phyloP scores from a whole-genome alignment of 345 rosid species.

The Salix arbutifolia region DNA sequence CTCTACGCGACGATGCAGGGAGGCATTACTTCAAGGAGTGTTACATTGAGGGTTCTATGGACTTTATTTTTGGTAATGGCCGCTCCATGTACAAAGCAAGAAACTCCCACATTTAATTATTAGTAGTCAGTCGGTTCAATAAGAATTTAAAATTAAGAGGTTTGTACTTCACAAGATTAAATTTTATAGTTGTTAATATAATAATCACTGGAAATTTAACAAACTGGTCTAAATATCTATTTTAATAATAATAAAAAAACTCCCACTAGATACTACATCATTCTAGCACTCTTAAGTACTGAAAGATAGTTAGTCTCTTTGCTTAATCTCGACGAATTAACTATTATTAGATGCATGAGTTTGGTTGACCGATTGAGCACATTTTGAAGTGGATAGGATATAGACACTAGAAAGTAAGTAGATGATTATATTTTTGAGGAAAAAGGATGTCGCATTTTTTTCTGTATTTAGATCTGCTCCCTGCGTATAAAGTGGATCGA shows the following conservation, averaged over 20 bases:
- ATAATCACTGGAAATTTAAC: too few species aligned
- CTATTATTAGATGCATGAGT: neutral
- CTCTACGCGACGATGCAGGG: constrained; percentile 90
- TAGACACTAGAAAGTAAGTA: neutral
- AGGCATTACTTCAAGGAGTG: constrained; percentile 90
- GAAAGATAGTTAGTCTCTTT: neutral
- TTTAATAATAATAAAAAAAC: too few species aligned
- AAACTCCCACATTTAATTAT: too few species aligned
- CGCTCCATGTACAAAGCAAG: constrained; percentile 87
- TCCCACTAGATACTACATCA: too few species aligned
- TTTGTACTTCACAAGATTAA: too few species aligned
- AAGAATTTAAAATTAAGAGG: too few species aligned
- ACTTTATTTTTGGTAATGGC: constrained; percentile 94
- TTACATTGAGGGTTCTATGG: constrained; percentile 89
- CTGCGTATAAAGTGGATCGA: neutral
- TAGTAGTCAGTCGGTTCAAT: too few species aligned
- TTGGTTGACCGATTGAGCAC: too few species aligned
- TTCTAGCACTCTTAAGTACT: neutral
- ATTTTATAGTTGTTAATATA: too few species aligned
- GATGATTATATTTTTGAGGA: neutral
- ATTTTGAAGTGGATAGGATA: too few species aligned
- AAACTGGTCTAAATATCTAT: accelerated
- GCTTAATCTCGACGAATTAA: too few species aligned
- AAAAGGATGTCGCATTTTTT: constrained; percentile 20
- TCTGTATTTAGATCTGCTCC: neutral